phyloP scores from a whole-genome alignment of 164 flowering plant species.

The Magnolia officinalis region DNA sequence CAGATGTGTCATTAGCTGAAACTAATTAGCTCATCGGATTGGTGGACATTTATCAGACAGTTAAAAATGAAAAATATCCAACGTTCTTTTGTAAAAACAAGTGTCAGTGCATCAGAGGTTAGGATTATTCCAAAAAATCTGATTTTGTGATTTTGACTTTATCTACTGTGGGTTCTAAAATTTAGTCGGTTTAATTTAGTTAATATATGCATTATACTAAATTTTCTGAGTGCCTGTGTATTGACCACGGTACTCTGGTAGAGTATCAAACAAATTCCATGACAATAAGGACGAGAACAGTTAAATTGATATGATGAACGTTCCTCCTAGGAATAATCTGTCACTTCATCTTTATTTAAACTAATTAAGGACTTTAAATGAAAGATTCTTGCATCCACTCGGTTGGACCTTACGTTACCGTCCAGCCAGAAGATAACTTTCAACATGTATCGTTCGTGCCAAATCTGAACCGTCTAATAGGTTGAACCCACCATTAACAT shows the following conservation, averaged over 20 bases:
- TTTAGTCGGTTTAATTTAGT: neutral
- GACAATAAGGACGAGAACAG: neutral
- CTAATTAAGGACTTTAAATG: neutral
- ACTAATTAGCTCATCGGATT: neutral
- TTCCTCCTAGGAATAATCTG: conserved; percentile 2
- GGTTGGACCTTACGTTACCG: neutral
- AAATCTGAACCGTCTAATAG: neutral
- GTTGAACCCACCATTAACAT: neutral
- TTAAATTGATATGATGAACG: neutral
- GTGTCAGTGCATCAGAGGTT: neutral
- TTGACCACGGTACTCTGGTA: neutral
- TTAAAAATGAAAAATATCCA: no score
- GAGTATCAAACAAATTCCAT: neutral
- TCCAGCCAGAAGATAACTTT: neutral
- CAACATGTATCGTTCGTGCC: neutral
- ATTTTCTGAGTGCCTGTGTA: neutral
- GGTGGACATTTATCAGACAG: no score
- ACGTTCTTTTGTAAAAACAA: no score
- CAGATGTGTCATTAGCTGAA: neutral
- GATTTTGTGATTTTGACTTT: neutral
- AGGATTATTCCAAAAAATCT: neutral
- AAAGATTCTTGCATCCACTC: neutral
- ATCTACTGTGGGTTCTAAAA: neutral
- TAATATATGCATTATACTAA: neutral
- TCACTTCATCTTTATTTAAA: neutral